These are phyloP conservation scores for Mallotus japonicus DNA, from an alignment of 441 rosid species.

Conservation along the genomic window DNA sequence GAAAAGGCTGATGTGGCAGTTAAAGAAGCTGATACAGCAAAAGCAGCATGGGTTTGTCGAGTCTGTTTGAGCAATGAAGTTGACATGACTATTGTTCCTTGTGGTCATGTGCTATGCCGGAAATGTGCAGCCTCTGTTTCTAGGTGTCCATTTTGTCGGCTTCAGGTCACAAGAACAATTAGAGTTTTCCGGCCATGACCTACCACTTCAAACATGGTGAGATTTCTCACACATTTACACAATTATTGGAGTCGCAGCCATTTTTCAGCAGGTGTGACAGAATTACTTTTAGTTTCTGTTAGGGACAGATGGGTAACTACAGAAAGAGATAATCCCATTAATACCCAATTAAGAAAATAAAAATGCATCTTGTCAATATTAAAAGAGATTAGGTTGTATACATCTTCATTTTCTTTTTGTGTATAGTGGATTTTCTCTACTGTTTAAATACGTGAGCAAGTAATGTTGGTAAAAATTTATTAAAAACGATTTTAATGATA, in stretches of 20 bases:
- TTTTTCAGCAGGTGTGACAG: neutral
- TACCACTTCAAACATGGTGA: neutral
- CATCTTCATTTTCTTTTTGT: neutral
- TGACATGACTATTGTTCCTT: conserved; percentile 73
- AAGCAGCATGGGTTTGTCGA: conserved; percentile 85
- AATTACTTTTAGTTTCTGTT: neutral
- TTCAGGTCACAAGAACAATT: conserved; percentile 62
- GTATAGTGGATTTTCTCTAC: neutral
- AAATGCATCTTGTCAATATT: neutral
- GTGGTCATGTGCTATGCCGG: conserved; percentile 91
- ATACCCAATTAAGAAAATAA: neutral
- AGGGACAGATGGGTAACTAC: neutral
- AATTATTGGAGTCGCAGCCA: neutral
- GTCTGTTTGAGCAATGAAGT: conserved; percentile 88
- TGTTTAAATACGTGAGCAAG: too few relatives aligned
- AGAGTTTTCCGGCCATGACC: conserved; percentile 68
- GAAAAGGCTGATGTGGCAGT: conserved; percentile 69
- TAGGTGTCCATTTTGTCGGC: conserved; percentile 88
- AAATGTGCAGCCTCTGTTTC: conserved; percentile 85
- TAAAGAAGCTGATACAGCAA: conserved; percentile 88
- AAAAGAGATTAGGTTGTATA: neutral
- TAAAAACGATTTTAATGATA: too few relatives aligned
- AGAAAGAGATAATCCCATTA: neutral
- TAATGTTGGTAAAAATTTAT: too few relatives aligned
- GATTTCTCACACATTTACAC: neutral